These are phyloP conservation scores for Skeletonema tropicum DNA, from an alignment of 108 stramenopile species.

Conservation along the genomic window DNA sequence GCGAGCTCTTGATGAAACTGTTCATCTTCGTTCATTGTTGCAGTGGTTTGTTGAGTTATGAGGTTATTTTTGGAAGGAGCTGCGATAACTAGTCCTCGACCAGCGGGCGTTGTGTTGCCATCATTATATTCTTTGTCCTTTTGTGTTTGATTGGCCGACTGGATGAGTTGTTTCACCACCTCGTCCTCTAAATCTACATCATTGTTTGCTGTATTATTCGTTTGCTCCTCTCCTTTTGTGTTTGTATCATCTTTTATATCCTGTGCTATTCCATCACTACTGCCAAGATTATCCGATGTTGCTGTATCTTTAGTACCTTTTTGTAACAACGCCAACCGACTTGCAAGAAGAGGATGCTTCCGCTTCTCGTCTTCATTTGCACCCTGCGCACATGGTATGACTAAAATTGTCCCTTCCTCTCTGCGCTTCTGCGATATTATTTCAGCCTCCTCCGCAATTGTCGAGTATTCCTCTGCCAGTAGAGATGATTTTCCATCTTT, in stretches of 20 bases:
- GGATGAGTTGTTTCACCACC: constrained; percentile 21
- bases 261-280: constrained; percentile 8
- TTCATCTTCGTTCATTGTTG: constrained; percentile 7
- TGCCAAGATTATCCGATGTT: constrained; percentile 15
- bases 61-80: constrained; percentile 36
- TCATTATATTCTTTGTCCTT: constrained; percentile 1
- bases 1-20: constrained; percentile 40
- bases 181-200: constrained; percentile 6
- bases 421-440: constrained; percentile 35
- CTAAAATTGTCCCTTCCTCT: constrained; percentile 42
- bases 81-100: constrained; percentile 18
- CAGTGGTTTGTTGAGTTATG: constrained; percentile 11
- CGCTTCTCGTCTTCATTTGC: constrained; percentile 19
- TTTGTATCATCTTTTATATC: constrained; percentile 9
- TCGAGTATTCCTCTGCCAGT: constrained; percentile 42
- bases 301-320: neutral
- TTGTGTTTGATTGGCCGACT: constrained; percentile 12
- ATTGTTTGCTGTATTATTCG: neutral
- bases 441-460: constrained; percentile 45
- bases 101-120: neutral
- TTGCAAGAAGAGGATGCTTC: constrained; percentile 13
- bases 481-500: constrained; percentile 2
- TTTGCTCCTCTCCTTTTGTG: neutral
- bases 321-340: constrained; percentile 4
- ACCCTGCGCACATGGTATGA: constrained; percentile 42